Conservation (phyloP, 306 rosid species). For the Fragaria iinumae region DNA sequence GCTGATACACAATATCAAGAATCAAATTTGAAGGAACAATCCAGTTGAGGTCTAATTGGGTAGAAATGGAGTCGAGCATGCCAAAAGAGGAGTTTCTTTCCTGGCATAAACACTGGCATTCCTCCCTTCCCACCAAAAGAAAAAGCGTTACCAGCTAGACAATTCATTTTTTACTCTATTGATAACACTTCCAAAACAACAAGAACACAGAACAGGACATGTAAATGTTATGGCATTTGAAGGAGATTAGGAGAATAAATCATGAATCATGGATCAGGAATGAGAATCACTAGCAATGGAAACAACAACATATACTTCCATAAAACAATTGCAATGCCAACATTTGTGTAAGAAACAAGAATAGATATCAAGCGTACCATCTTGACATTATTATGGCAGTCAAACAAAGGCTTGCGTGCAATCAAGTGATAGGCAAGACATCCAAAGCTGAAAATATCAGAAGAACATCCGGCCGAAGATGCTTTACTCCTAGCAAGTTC, state of each 20-base stretch:
- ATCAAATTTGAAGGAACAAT: not conserved
- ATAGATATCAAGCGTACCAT: constrained; percentile 57
- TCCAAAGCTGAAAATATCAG: constrained; percentile 96
- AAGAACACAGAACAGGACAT: not conserved
- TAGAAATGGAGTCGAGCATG: not conserved
- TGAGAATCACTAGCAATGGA: constrained; percentile 2
- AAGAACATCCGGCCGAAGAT: constrained; percentile 55
- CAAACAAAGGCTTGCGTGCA: constrained; percentile 79
- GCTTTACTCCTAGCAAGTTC: constrained; percentile 71
- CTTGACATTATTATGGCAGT: constrained; percentile 90
- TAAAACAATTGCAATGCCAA: not conserved
- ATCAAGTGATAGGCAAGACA: constrained; percentile 93
- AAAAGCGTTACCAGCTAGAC: not conserved
- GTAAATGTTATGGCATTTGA: not conserved
- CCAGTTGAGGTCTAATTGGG: not conserved
- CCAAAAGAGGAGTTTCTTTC: not conserved
- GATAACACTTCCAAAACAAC: not conserved
- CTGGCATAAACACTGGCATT: not conserved
- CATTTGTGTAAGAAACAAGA: constrained; percentile 11
- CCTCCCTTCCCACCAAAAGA: not conserved
- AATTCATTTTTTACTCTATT: not conserved
- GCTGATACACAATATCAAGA: not conserved
- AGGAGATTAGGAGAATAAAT: not conserved
- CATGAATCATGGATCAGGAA: not conserved
- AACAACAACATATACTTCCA: not conserved